Evolutionary conservation across 768 basidiomycete species (phyloP), one percentile per base, ranked within the genome.

Genomic region (Lactifluus echinatus): DNA sequence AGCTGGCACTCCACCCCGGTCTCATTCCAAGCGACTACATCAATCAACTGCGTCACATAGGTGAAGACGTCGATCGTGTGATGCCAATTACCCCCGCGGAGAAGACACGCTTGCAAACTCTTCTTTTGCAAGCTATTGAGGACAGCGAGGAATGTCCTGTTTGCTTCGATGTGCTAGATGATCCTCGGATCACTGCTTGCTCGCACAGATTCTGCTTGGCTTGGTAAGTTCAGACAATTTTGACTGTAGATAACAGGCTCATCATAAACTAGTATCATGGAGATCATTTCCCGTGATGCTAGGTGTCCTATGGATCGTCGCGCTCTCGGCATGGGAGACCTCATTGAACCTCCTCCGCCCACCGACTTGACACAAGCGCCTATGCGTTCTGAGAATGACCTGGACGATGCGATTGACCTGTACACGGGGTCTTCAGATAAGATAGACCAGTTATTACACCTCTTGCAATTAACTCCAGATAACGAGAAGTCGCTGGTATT

Each of bases 271-370:
- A 87, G 85, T 67, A 89, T 89, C 59, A 77, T 76, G 19, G 84
- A 88, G 67, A 80, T 83, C 42, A 79, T 91, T 36, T 68, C 74
- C 37, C 80, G 85, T 39, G 84, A 89, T 66, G 75, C 79, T n/a
- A 84, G 80, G 65, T 92, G 90, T 67, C 89, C 89, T 4, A 86
- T 92, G 87, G 90, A 92, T 70, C 89, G 90, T 31, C 81, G 85
- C 4, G 64, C 71, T 11, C 71, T 92, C 47, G 68, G 73, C 12
- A 66, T 78, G 64, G 70, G 69, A 8, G 81, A 84, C 65, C 69
- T 92, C 36, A 72, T 84, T 48, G 82, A 83, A 48, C 82, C 84
- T 14, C 76, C 76, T 29, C 79, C 83, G 10, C 81, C 81, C 8
- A 81, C 80, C 8, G 84, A 87, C n/a, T 67, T 83, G 17, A 89